Conservation (phyloP, 208 protist species). For the Leishmania martiniquensis region DNA sequence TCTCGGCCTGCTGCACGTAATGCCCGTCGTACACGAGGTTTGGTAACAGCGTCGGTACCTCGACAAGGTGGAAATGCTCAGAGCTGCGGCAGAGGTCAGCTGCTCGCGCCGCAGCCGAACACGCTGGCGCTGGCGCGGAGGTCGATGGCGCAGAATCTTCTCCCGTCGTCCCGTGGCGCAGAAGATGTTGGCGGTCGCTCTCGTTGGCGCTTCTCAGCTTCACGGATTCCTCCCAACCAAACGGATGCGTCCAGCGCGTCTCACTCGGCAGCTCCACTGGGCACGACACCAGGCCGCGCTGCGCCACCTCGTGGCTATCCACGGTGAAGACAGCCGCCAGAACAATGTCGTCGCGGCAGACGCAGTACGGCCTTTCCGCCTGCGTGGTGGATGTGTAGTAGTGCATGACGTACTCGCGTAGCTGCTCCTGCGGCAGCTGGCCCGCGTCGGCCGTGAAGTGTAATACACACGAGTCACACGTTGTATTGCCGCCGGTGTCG, state of each 20-base stretch:
- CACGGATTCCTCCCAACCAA: slow-evolving; percentile 54
- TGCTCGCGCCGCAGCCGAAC: slow-evolving; percentile 5
- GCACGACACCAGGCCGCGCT: slow-evolving; percentile 2
- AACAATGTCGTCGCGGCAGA: slow-evolving; percentile 37
- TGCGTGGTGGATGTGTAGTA: slow-evolving; percentile 11
- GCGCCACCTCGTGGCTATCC: slow-evolving; percentile 25
- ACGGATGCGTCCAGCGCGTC: slow-evolving; percentile 63
- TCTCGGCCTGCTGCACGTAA: slow-evolving; percentile 45
- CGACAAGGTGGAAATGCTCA: slow-evolving; percentile 33
- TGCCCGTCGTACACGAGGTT: slow-evolving; percentile 64
- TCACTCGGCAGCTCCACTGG: slow-evolving; percentile 56
- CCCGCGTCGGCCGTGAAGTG: slow-evolving; percentile 75
- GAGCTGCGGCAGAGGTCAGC: slow-evolving; percentile 21
- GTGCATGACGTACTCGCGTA: slow-evolving; percentile 52
- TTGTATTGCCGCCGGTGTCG: background rate
- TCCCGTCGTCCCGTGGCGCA: slow-evolving; percentile 12
- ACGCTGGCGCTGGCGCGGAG: background rate
- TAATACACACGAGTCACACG: slow-evolving; percentile 36
- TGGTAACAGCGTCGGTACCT: slow-evolving; percentile 58
- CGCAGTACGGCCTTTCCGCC: background rate
- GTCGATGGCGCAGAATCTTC: background rate
- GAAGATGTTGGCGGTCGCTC: slow-evolving; percentile 36
- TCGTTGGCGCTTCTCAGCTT: slow-evolving; percentile 46
- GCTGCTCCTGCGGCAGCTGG: slow-evolving; percentile 36
- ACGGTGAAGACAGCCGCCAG: slow-evolving; percentile 60